Conservation (phyloP, 1,284 basidiomycete species). For the Fistulinella cinereoalba region DNA sequence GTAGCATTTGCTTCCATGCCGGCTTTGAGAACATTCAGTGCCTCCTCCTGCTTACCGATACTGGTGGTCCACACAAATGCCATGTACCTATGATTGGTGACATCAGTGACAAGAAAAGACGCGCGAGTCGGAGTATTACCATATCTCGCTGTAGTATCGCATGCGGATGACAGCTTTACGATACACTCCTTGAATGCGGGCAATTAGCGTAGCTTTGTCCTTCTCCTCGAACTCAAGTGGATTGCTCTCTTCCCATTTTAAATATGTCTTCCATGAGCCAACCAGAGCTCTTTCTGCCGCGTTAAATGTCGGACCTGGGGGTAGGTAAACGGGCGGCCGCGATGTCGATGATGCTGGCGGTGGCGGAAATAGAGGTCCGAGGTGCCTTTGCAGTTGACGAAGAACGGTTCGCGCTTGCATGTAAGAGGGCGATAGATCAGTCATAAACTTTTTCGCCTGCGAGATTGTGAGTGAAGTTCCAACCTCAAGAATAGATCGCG, state of each 20-base stretch:
- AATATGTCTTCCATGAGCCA: conserved; percentile 85
- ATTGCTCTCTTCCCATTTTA: conserved; percentile 96
- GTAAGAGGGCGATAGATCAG: conserved; percentile 78
- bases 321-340: conserved; percentile 58
- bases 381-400: conserved; percentile 77
- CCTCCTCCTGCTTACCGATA: conserved; percentile 81
- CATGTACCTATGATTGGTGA: conserved; percentile 67
- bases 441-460: conserved; percentile 91
- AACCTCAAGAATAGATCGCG: conserved; percentile 15
- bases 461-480: conserved; percentile 9
- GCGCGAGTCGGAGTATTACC: conserved; percentile 48
- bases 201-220: conserved; percentile 65
- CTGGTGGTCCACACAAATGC: conserved; percentile 79
- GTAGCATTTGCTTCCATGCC: conserved; percentile 86
- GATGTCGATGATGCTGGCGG: conserved; percentile 40
- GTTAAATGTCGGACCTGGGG: conserved; percentile 72
- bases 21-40: conserved; percentile 73
- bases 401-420: conserved; percentile 93
- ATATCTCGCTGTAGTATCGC: conserved; percentile 94
- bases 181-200: conserved; percentile 81
- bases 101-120: conserved; percentile 12
- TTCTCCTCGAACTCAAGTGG: conserved; percentile 90
- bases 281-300: conserved; percentile 71
- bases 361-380: conserved; percentile 60
- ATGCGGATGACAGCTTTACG: conserved; percentile 86